Percentiles rank a stretch among this genome's conserved stretches.
These are phyloP conservation scores for Aureobasidium sp. DNA, from an alignment of 2,329 filamentous ascomycete genomes.

Conservation along the genomic window DNA sequence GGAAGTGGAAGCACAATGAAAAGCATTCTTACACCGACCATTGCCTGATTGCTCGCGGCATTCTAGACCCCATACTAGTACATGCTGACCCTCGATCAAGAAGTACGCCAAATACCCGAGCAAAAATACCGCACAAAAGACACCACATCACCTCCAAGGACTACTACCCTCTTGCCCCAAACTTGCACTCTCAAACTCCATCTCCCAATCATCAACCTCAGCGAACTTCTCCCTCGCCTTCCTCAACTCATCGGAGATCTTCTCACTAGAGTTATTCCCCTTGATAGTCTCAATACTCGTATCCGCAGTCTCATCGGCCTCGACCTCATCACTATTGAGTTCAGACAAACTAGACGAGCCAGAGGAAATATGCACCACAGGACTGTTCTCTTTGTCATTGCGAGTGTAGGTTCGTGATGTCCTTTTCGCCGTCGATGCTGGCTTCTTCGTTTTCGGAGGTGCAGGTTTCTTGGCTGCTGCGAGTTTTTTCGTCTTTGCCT, in stretches of 20 bases:
- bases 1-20: too few species aligned
- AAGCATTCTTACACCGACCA: too few species aligned
- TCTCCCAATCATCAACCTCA: conserved; percentile 55
- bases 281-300: conserved; percentile 16
- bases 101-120: too few species aligned
- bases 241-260: conserved; percentile 42
- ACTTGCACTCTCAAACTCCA: conserved; percentile 57
- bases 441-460: conserved; percentile 11
- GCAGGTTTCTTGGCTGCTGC: not conserved
- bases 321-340: conserved; percentile 7
- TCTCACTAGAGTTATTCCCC: conserved; percentile 28
- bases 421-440: conserved; percentile 24
- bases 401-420: conserved; percentile 38
- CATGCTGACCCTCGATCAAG: too few species aligned
- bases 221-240: conserved; percentile 53
- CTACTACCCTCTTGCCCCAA: conserved; percentile 38
- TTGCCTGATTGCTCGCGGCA: too few species aligned
- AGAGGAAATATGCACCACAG: conserved; percentile 28
- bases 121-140: too few species aligned
- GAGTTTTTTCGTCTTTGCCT: conserved; percentile 18
- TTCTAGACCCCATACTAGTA: too few species aligned
- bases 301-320: conserved; percentile 14
- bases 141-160: conserved; percentile 38
- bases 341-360: conserved; percentile 28
- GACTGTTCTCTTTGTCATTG: conserved; percentile 21